Conservation (phyloP, 169 alveolate genomes). For the Plasmodium gallinaceum region DNA sequence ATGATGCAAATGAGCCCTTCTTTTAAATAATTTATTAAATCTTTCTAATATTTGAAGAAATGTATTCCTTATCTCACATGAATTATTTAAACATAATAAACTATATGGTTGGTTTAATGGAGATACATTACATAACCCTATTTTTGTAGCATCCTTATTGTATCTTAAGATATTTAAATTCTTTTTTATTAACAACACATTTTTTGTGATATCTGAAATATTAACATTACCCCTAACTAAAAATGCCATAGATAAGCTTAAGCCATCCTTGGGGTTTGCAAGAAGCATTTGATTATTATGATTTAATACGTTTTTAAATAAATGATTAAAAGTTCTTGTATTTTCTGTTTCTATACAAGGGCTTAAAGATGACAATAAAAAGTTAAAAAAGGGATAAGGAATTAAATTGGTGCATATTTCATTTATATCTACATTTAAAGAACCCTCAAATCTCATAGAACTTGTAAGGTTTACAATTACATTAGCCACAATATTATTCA, state of each 20-base stretch:
- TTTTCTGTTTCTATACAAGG: slow-evolving; percentile 82
- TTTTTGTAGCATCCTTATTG: slow-evolving; percentile 94
- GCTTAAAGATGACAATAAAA: slow-evolving; percentile 90
- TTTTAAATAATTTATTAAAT: slow-evolving; percentile 89
- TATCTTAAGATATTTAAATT: slow-evolving; percentile 91
- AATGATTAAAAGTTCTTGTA: slow-evolving; percentile 67
- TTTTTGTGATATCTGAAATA: slow-evolving; percentile 92
- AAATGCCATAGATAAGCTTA: slow-evolving; percentile 93
- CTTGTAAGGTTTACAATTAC: slow-evolving; percentile 88
- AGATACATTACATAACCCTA: slow-evolving; percentile 92
- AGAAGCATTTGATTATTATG: slow-evolving; percentile 81
- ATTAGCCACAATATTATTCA: slow-evolving; percentile 76
- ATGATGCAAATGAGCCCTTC: slow-evolving; percentile 93
- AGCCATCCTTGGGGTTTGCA: slow-evolving; percentile 88
- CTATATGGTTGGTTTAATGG: slow-evolving; percentile 92
- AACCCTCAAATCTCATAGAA: slow-evolving; percentile 96
- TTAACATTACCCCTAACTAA: slow-evolving; percentile 92
- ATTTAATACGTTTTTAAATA: slow-evolving; percentile 82
- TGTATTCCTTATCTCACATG: slow-evolving; percentile 88
- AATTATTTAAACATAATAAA: slow-evolving; percentile 90
- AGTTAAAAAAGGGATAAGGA: slow-evolving; percentile 94
- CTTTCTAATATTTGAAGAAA: slow-evolving; percentile 85
- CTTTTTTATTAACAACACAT: slow-evolving; percentile 88
- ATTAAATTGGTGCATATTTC: slow-evolving; percentile 96
- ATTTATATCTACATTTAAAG: slow-evolving; percentile 94